Conservation (phyloP, 305 asterid species). For the Fraxinus sp. region DNA sequence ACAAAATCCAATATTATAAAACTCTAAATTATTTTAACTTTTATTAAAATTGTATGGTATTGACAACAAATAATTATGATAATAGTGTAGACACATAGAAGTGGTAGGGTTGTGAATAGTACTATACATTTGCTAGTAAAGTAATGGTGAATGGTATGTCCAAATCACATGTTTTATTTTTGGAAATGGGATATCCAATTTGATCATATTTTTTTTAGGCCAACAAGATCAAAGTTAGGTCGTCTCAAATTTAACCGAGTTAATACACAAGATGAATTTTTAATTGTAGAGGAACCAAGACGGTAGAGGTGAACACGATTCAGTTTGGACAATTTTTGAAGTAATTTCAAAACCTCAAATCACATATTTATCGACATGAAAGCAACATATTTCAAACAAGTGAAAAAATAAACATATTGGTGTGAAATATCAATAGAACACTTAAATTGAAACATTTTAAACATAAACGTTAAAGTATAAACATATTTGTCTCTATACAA, state of each 20-base stretch:
- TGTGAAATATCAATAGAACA: background rate
- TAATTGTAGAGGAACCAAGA: background rate
- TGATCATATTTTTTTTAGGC: background rate
- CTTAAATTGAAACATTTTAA: background rate
- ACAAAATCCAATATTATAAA: background rate
- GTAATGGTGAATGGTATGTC: background rate
- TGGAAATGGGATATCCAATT: background rate
- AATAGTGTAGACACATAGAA: background rate
- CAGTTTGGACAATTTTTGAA: background rate
- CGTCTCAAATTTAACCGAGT: background rate
- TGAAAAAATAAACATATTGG: no score
- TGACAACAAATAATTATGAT: background rate
- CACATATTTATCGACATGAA: background rate
- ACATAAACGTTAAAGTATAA: no score
- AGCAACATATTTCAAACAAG: background rate
- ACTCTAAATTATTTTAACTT: background rate
- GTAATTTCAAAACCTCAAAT: background rate
- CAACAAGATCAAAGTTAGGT: background rate
- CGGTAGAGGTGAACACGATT: background rate
- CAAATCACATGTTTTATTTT: background rate
- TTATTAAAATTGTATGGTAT: background rate
- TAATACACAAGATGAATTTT: background rate
- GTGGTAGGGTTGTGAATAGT: conserved; percentile 19
- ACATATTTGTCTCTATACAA: background rate
- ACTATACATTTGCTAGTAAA: background rate